These are phyloP conservation scores for Fusarium beomiforme DNA, from an alignment of 2,329 filamentous ascomycete genomes.

Conservation along the genomic window DNA sequence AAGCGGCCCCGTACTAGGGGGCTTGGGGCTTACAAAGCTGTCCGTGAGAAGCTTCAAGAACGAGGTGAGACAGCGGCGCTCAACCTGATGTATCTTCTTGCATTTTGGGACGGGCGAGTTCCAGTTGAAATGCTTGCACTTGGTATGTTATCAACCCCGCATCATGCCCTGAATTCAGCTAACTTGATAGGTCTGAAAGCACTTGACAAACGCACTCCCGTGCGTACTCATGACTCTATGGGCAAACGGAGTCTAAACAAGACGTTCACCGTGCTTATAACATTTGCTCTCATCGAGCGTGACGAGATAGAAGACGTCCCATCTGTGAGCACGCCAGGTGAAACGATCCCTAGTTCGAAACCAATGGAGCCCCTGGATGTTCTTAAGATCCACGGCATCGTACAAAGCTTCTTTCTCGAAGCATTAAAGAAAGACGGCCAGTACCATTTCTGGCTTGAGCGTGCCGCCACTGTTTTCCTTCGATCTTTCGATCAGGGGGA, in stretches of 20 bases:
- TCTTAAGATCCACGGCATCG: slow-evolving; percentile 36
- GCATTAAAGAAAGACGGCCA: slow-evolving; percentile 31
- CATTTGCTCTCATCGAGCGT: slow-evolving; percentile 40
- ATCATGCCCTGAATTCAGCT: background rate
- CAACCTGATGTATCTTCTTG: slow-evolving; percentile 40
- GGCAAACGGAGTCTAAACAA: slow-evolving; percentile 40
- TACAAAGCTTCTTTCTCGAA: slow-evolving; percentile 40
- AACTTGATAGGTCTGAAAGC: slow-evolving; percentile 28
- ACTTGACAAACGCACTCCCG: slow-evolving; percentile 38
- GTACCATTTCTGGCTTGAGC: slow-evolving; percentile 38
- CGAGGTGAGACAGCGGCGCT: slow-evolving; percentile 39
- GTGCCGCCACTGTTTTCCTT: slow-evolving; percentile 37
- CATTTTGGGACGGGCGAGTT: slow-evolving; percentile 36
- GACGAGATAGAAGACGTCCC: slow-evolving; percentile 39
- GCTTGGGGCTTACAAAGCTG: slow-evolving; percentile 38
- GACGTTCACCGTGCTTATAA: slow-evolving; percentile 39
- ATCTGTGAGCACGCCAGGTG: slow-evolving; percentile 20
- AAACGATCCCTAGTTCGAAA: slow-evolving; percentile 2
- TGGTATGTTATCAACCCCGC: slow-evolving; percentile 2
- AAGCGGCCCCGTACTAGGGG: slow-evolving; percentile 34
- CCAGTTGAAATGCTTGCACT: slow-evolving; percentile 41
- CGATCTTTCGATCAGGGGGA: slow-evolving; percentile 36
- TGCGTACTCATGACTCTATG: slow-evolving; percentile 28
- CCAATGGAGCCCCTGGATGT: slow-evolving; percentile 35
- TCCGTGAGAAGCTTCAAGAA: slow-evolving; percentile 34